A percentile compares a stretch with the other conserved stretches of the same genome.
Conservation (phyloP, 2,329 filamentous ascomycete species). For the Penicillium sp. region DNA sequence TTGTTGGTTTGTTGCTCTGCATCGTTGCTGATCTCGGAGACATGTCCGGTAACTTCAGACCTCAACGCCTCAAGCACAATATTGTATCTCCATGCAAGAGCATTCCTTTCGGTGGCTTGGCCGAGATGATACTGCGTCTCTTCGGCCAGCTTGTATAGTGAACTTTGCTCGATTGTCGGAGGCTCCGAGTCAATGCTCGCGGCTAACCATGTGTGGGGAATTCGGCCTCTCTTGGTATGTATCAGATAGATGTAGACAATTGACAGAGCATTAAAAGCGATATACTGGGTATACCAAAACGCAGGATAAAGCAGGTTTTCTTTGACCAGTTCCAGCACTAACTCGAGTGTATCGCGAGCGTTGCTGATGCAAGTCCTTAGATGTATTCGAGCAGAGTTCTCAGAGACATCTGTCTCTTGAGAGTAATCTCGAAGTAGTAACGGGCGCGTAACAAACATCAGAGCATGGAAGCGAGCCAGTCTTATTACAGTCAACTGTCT, state of each 20-base stretch:
- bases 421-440: constrained; percentile 25
- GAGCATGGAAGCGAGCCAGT: constrained; percentile 24
- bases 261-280: constrained; percentile 29
- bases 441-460: constrained; percentile 26
- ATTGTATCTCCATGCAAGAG: constrained; percentile 9
- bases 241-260: constrained; percentile 29
- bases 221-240: constrained; percentile 22
- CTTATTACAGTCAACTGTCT: constrained; percentile 27
- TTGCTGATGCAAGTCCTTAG: constrained; percentile 21
- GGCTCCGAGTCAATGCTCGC: not conserved
- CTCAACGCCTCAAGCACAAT: constrained; percentile 4
- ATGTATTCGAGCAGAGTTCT: not conserved
- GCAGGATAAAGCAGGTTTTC: constrained; percentile 27
- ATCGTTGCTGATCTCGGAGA: not conserved
- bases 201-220: constrained; percentile 5
- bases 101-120: constrained; percentile 6
- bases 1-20: not conserved
- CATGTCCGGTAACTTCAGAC: not conserved
- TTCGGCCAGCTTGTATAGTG: constrained; percentile 21
- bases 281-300: constrained; percentile 32
- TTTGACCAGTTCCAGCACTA: constrained; percentile 24
- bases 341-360: constrained; percentile 22
- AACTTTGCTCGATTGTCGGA: constrained; percentile 12
- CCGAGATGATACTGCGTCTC: constrained; percentile 5
- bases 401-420: constrained; percentile 7